These are phyloP conservation scores for Nakataea oryzae DNA, from an alignment of 2,329 filamentous ascomycete species.

Conservation along the genomic window DNA sequence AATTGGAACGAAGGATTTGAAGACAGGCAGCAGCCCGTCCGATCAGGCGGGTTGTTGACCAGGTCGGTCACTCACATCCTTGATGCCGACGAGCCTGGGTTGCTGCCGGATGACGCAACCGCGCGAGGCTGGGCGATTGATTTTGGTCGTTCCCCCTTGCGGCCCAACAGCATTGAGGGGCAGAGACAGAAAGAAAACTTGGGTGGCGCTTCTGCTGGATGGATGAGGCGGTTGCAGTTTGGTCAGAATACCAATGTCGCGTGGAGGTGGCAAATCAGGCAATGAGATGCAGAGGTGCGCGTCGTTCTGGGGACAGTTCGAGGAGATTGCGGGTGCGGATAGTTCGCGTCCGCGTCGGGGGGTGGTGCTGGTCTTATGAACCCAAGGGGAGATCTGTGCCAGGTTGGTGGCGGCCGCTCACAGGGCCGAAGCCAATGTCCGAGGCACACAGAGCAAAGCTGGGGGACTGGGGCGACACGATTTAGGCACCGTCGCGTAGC, in stretches of 20 bases:
- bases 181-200: background rate
- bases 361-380: background rate
- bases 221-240: background rate
- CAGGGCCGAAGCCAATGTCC: background rate
- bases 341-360: background rate
- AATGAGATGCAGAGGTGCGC: background rate
- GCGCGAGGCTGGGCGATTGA: background rate
- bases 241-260: background rate
- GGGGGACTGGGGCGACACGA: background rate
- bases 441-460: background rate
- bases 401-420: background rate
- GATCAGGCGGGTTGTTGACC: no score
- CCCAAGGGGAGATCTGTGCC: background rate
- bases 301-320: background rate
- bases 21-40: no score
- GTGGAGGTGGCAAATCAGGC: background rate
- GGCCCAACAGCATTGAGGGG: no score
- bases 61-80: background rate
- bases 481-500: background rate
- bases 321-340: background rate
- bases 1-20: no score
- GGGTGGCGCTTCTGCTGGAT: no score
- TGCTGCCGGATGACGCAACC: background rate
- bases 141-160: background rate
- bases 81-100: no score